Conservation (phyloP, 1,139 yeast species). For the Spathaspora sp. region DNA sequence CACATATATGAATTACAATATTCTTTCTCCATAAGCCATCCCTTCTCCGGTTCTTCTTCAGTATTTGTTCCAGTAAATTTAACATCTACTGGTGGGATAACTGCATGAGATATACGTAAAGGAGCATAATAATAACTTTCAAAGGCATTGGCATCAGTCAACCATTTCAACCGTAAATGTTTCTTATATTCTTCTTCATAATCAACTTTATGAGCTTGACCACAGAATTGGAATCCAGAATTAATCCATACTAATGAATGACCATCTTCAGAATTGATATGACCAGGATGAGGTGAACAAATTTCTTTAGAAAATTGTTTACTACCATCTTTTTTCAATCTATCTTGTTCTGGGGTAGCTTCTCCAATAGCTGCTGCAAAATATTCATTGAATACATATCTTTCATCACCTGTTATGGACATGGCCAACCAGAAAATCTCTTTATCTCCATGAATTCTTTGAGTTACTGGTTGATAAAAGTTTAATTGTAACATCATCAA, state of each 20-base stretch:
- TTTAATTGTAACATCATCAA: conserved; percentile 44
- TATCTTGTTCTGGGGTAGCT: conserved; percentile 30
- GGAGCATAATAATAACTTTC: conserved; percentile 26
- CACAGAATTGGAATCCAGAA: conserved; percentile 33
- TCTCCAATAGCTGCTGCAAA: conserved; percentile 56
- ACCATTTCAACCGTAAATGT: conserved; percentile 21
- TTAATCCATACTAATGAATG: conserved; percentile 33
- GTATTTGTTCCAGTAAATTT: conserved; percentile 21
- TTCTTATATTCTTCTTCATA: conserved; percentile 22
- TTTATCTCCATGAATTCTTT: conserved; percentile 60
- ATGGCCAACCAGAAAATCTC: conserved; percentile 66
- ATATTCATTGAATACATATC: conserved; percentile 48
- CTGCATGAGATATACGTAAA: conserved; percentile 26
- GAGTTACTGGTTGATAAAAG: conserved; percentile 36
- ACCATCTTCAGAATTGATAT: conserved; percentile 32
- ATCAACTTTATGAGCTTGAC: conserved; percentile 22
- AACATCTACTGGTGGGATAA: conserved; percentile 29
- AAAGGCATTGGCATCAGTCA: conserved; percentile 24
- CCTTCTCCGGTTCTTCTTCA: conserved; percentile 31
- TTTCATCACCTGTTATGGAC: conserved; percentile 53
- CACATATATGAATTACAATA: conserved; percentile 45
- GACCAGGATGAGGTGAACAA: conserved; percentile 42
- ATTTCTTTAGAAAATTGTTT: conserved; percentile 26
- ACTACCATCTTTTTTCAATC: conserved; percentile 22
- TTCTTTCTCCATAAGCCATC: conserved; percentile 33